These are phyloP conservation scores for Citrullus amarus DNA, from an alignment of 306 rosid genomes.

Conservation along the genomic window DNA sequence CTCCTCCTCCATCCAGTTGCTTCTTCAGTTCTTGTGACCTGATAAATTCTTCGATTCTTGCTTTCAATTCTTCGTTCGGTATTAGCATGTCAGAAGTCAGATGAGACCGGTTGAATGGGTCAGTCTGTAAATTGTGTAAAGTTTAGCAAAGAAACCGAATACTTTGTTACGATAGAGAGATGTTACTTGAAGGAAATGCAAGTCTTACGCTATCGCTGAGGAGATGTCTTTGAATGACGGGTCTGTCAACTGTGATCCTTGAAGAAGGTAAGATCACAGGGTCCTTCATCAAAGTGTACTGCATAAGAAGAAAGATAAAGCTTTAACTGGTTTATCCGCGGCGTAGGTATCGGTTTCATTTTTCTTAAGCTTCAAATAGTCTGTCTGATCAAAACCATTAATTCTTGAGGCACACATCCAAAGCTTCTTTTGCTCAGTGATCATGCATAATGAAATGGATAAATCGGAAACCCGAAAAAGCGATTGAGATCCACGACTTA, in stretches of 20 bases:
- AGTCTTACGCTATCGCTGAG: slow-evolving; percentile 67
- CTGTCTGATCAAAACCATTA: not conserved
- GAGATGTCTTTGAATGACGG: slow-evolving; percentile 96
- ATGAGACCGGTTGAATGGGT: slow-evolving; percentile 96
- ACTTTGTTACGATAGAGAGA: not conserved
- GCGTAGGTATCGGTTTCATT: not conserved
- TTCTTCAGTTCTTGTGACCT: slow-evolving; percentile 59
- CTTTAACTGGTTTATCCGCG: not conserved
- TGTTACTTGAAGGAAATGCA: not conserved
- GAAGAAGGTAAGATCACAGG: slow-evolving; percentile 98
- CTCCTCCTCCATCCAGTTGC: slow-evolving; percentile 29
- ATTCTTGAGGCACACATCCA: not conserved
- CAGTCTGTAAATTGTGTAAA: slow-evolving; percentile 44
- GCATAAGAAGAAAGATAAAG: slow-evolving; percentile 9
- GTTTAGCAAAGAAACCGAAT: not conserved
- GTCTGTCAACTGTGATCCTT: slow-evolving; percentile 76
- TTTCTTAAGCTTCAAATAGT: not conserved
- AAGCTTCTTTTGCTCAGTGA: not conserved
- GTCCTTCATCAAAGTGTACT: slow-evolving; percentile 98
- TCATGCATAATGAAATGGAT: not conserved
- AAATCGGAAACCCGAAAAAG: not conserved
- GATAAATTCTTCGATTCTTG: slow-evolving; percentile 67
- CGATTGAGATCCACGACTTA: not conserved
- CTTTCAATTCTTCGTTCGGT: slow-evolving; percentile 55
- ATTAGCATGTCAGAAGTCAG: slow-evolving; percentile 82